Percentiles rank a stretch among this genome's conserved stretches.
Evolutionary conservation across 2,329 filamentous ascomycete species (phyloP).

Genomic region (Ceratocystis papillata): DNA sequence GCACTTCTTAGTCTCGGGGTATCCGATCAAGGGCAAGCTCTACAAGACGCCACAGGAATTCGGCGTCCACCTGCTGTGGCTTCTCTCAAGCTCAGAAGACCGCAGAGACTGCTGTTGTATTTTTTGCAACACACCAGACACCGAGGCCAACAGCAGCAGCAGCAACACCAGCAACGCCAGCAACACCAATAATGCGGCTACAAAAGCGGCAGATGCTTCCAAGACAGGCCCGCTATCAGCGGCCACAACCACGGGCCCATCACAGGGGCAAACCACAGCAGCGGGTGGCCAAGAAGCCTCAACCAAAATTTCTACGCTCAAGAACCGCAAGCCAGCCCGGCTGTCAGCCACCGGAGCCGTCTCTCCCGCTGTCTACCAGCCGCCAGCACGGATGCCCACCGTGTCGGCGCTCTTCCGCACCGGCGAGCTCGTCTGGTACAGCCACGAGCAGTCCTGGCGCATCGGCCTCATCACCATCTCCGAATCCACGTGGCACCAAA

Average conservation of each 20-base stretch:
- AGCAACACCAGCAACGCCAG: background rate
- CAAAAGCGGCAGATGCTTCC: constrained; percentile 12
- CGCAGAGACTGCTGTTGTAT: constrained; percentile 43
- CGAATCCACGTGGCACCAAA: constrained; percentile 30
- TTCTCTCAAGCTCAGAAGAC: constrained; percentile 39
- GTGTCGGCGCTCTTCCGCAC: constrained; percentile 35
- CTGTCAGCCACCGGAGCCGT: constrained; percentile 1
- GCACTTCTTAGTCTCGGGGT: constrained; percentile 42
- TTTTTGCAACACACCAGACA: constrained; percentile 35
- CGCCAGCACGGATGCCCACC: constrained; percentile 23
- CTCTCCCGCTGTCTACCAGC: constrained; percentile 15
- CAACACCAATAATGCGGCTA: constrained; percentile 1
- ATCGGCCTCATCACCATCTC: constrained; percentile 37
- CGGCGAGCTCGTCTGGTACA: constrained; percentile 43
- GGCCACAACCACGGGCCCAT: background rate
- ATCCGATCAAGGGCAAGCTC: constrained; percentile 39
- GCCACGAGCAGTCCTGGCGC: constrained; percentile 39
- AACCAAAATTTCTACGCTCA: constrained; percentile 23
- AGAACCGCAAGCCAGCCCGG: constrained; percentile 16
- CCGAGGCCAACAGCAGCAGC: constrained; percentile 30
- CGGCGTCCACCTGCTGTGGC: constrained; percentile 43
- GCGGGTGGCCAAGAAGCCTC: constrained; percentile 13
- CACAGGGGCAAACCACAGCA: constrained; percentile 15
- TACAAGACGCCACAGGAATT: constrained; percentile 46
- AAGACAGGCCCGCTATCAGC: constrained; percentile 20